A percentile compares a stretch with the other conserved stretches of the same genome.
phyloP scores from a whole-genome alignment of 108 stramenopile genomes.

The Mediolabrus comicus region DNA sequence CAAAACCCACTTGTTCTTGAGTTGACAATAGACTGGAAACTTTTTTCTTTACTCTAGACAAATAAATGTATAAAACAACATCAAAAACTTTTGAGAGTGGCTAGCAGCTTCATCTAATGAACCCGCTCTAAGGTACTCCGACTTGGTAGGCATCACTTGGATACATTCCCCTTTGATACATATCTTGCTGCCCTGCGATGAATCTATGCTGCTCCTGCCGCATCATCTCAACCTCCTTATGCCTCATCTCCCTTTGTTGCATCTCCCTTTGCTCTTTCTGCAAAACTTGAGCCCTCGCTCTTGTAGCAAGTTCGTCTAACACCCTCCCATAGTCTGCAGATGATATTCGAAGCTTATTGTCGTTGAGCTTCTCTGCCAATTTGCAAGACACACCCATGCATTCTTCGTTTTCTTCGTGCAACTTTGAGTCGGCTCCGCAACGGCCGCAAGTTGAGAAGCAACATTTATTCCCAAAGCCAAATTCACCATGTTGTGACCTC shows the following conservation, averaged over 20 bases:
- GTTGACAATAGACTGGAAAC: neutral
- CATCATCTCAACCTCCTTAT: neutral
- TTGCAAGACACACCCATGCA: conserved; percentile 73
- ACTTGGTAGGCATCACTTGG: neutral
- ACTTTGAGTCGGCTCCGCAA: conserved; percentile 58
- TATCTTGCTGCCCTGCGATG: neutral
- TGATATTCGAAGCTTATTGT: conserved; percentile 32
- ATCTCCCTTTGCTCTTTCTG: neutral
- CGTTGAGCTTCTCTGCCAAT: conserved; percentile 61
- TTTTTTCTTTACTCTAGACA: too few species aligned
- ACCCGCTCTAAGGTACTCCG: neutral
- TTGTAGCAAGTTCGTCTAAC: conserved; percentile 64
- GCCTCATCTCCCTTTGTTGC: neutral
- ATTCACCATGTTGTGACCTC: conserved; percentile 79
- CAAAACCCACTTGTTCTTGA: conserved; percentile 49
- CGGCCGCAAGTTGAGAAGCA: conserved; percentile 69
- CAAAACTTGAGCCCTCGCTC: conserved; percentile 40
- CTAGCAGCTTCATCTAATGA: neutral
- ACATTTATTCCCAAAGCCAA: conserved; percentile 87
- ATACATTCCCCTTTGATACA: neutral
- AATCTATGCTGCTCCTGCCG: neutral
- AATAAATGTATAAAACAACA: too few species aligned
- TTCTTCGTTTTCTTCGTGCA: conserved; percentile 42
- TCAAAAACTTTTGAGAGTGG: too few species aligned
- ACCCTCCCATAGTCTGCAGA: conserved; percentile 51